These are phyloP conservation scores for Penicillium sp. DNA, from an alignment of 2,329 filamentous ascomycete species.

Conservation along the genomic window DNA sequence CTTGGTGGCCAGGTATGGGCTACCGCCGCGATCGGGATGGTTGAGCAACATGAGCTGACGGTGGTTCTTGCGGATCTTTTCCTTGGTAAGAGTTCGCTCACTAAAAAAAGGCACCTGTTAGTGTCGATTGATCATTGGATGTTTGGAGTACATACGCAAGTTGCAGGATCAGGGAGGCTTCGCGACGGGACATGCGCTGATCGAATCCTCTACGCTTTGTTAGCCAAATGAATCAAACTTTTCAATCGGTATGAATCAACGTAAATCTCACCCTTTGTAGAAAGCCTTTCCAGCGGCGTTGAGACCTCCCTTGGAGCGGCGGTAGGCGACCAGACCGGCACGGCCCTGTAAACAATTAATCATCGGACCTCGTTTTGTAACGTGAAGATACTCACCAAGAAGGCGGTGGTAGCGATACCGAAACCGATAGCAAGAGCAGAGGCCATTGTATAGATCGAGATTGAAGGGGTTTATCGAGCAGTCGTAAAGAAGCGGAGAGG, in stretches of 20 bases:
- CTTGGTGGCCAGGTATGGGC: slow-evolving; percentile 94
- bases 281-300: slow-evolving; percentile 85
- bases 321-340: slow-evolving; percentile 85
- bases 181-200: slow-evolving; percentile 85
- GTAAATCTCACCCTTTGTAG: slow-evolving; percentile 73
- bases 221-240: background rate
- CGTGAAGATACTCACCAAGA: slow-evolving; percentile 69
- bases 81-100: slow-evolving; percentile 83
- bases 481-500: slow-evolving; percentile 10
- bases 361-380: background rate
- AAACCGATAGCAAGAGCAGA: slow-evolving; percentile 47
- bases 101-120: slow-evolving; percentile 51
- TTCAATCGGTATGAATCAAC: too few relatives aligned
- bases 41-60: slow-evolving; percentile 95
- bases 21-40: slow-evolving; percentile 95
- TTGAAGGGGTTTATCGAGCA: slow-evolving; percentile 3
- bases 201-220: slow-evolving; percentile 72
- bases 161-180: slow-evolving; percentile 87
- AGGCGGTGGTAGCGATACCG: slow-evolving; percentile 62
- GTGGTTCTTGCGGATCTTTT: slow-evolving; percentile 94
- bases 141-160: slow-evolving; percentile 66
- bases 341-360: slow-evolving; percentile 66
- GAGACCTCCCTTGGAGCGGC: slow-evolving; percentile 69
- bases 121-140: background rate
- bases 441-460: slow-evolving; percentile 35